These are phyloP conservation scores for Phytophthora crassamura DNA, from an alignment of 352 stramenopile genomes.

Conservation along the genomic window DNA sequence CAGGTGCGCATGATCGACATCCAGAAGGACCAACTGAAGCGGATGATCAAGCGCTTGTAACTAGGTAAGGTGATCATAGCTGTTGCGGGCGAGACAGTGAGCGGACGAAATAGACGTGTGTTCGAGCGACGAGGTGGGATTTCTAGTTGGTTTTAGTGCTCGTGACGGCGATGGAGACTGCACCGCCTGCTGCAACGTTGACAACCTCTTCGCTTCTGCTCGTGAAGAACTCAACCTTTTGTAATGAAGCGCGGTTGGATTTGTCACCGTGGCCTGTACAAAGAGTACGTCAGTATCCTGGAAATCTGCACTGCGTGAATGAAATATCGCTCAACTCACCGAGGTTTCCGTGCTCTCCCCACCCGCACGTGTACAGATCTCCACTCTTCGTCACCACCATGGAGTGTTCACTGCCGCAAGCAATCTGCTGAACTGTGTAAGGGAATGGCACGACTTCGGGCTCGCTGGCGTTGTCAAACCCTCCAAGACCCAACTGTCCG, in stretches of 20 bases:
- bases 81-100: background rate
- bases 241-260: slow-evolving; percentile 43
- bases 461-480: slow-evolving; percentile 27
- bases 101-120: slow-evolving; percentile 24
- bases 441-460: slow-evolving; percentile 39
- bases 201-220: slow-evolving; percentile 36
- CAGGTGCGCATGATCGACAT: slow-evolving; percentile 62
- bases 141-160: slow-evolving; percentile 8
- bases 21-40: slow-evolving; percentile 63
- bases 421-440: slow-evolving; percentile 45
- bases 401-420: slow-evolving; percentile 79
- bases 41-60: slow-evolving; percentile 54
- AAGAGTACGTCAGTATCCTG: slow-evolving; percentile 1
- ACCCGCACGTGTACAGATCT: slow-evolving; percentile 80
- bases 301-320: background rate
- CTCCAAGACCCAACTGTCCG: slow-evolving; percentile 62
- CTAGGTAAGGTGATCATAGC: background rate
- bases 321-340: slow-evolving; percentile 42
- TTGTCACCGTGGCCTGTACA: slow-evolving; percentile 65
- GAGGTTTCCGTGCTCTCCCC: slow-evolving; percentile 87
- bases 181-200: slow-evolving; percentile 54
- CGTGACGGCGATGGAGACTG: slow-evolving; percentile 67
- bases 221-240: slow-evolving; percentile 60
- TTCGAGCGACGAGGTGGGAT: slow-evolving; percentile 3
- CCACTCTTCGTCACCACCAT: slow-evolving; percentile 60